phyloP scores from a whole-genome alignment of 2,329 filamentous ascomycete species.

The Madurella mycetomatis region DNA sequence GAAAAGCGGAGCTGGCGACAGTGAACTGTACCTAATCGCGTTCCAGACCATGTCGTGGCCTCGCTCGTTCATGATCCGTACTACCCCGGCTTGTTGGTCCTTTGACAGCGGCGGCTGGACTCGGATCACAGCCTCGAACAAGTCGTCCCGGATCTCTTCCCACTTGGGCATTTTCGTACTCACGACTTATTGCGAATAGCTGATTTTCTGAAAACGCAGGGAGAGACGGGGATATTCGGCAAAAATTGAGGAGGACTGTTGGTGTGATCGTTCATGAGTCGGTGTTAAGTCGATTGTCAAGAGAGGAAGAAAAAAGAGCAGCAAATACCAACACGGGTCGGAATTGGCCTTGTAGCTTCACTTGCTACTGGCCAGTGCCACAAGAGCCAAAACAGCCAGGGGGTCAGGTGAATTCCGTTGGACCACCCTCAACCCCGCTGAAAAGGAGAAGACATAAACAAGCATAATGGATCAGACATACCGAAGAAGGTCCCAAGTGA shows the following conservation, averaged over 20 bases:
- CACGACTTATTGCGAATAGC: not conserved
- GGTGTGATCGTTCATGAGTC: not conserved
- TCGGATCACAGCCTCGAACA: conserved; percentile 28
- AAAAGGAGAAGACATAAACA: no score
- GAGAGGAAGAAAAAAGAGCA: not conserved
- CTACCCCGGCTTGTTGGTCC: conserved; percentile 27
- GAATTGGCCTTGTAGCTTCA: not conserved
- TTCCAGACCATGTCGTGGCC: conserved; percentile 33
- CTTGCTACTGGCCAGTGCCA: not conserved
- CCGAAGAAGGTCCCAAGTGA: conserved; percentile 24
- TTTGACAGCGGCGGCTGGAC: conserved; percentile 19
- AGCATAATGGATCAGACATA: conserved; percentile 8
- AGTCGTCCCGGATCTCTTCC: conserved; percentile 28
- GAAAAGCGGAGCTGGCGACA: not conserved
- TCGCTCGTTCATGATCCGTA: conserved; percentile 20
- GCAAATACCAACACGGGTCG: not conserved
- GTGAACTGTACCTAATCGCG: conserved; percentile 32
- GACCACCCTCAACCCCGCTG: no score
- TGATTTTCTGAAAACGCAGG: not conserved
- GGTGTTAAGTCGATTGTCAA: not conserved
- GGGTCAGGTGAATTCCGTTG: no score
- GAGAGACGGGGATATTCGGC: not conserved
- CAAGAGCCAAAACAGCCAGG: no score
- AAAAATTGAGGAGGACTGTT: not conserved
- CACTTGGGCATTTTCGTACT: conserved; percentile 28